These are phyloP conservation scores for Scheffersomyces amazonensis DNA, from an alignment of 805 yeast species.

Conservation along the genomic window DNA sequence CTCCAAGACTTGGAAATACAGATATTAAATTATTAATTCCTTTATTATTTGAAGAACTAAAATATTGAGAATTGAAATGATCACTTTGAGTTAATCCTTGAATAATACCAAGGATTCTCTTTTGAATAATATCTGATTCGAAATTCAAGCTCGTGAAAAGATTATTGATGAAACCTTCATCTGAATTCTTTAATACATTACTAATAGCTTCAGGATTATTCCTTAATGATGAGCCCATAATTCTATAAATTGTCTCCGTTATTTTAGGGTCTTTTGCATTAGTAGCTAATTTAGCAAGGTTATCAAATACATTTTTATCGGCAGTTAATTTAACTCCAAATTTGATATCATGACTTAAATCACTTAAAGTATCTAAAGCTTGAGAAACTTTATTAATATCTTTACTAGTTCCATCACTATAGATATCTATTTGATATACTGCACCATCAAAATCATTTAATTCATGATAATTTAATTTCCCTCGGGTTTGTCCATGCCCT, in stretches of 20 bases:
- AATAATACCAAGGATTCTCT: constrained; percentile 51
- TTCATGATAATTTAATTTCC: constrained; percentile 11
- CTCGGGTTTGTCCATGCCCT: constrained; percentile 1
- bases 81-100: constrained; percentile 41
- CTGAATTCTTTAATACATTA: constrained; percentile 26
- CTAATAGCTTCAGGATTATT: constrained; percentile 65
- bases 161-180: constrained; percentile 13
- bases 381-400: constrained; percentile 16
- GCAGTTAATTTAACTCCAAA: constrained; percentile 51
- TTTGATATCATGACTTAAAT: constrained; percentile 65
- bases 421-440: constrained; percentile 7
- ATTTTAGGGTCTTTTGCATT: constrained; percentile 9
- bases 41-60: constrained; percentile 12
- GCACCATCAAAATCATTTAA: constrained; percentile 17
- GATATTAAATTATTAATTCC: constrained; percentile 23
- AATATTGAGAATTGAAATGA: constrained; percentile 27
- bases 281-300: constrained; percentile 22
- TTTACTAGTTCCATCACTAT: constrained; percentile 7
- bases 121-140: constrained; percentile 33
- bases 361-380: constrained; percentile 47
- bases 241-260: constrained; percentile 55
- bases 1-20: constrained; percentile 24
- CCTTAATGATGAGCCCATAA: constrained; percentile 66
- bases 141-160: constrained; percentile 18
- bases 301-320: constrained; percentile 25